These are phyloP conservation scores for Erythrobasidium yunnanense DNA, from an alignment of 768 basidiomycete genomes.

Conservation along the genomic window DNA sequence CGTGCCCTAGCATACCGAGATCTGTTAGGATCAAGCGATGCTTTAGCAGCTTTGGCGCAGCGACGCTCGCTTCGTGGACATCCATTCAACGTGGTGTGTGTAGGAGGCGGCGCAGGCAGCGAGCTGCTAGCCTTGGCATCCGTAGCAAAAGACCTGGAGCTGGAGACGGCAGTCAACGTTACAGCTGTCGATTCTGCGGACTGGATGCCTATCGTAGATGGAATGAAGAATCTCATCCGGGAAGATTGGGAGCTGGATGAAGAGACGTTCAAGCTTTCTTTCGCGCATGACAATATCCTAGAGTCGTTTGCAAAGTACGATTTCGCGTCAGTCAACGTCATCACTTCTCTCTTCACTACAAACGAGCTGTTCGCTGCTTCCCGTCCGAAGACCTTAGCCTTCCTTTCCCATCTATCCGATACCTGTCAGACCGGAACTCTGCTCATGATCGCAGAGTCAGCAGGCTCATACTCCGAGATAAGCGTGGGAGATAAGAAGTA, in stretches of 20 bases:
- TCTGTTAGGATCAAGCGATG: constrained; percentile 17
- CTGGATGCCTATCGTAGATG: constrained; percentile 22
- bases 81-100: neutral
- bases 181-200: constrained; percentile 25
- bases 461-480: constrained; percentile 11
- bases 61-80: constrained; percentile 5
- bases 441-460: constrained; percentile 34
- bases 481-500: constrained; percentile 3
- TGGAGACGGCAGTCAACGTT: neutral
- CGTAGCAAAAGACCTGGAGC: constrained; percentile 10
- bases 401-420: constrained; percentile 28
- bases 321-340: constrained; percentile 16
- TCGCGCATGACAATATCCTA: constrained; percentile 25
- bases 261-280: constrained; percentile 18
- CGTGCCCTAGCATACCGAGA: constrained; percentile 33
- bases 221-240: neutral
- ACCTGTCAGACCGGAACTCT: constrained; percentile 13
- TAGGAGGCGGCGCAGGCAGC: constrained; percentile 35
- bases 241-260: neutral
- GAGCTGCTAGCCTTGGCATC: constrained; percentile 34
- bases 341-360: constrained; percentile 37
- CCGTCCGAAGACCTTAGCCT: constrained; percentile 31
- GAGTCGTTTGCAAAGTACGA: neutral
- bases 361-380: constrained; percentile 37
- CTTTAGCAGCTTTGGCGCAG: neutral